Base-by-base conservation (phyloP, 441 rosid species). In the Jatropha podagrica region DNA sequence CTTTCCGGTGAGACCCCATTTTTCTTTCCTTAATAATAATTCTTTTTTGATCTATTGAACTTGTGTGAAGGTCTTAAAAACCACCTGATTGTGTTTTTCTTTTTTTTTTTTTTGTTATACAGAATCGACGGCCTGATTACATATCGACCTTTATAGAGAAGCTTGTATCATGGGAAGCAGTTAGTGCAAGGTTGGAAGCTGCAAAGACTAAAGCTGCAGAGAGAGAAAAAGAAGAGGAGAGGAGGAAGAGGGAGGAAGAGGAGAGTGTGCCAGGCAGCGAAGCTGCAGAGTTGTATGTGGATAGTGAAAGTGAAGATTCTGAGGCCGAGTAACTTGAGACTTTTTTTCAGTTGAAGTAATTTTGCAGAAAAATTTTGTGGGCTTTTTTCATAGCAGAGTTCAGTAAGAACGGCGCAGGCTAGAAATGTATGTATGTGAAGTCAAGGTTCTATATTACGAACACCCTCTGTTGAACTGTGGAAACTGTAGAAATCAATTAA, bases 101-200 rank as follows among this genome's bases (percentile, higher is more conserved):
- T 37, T 18, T 6, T 49, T 55, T 37, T 41, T 72, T 75, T 51
- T 65, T 54, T 67, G 1, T 11, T 44, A 44, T 73, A 54, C 81
- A 93, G 99, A 93, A 85, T 73, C 90, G 82, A 41, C 87, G 97
- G 52, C 86, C 86, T 49, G 91, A 91, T 64, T 93, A 88, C 82
- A 84, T 88, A 81, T 83, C 88, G 9, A 83, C 78, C 60, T 93
- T 86, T 79, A 78, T 91, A 86, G 97, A 87, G 54, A 93, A 86
- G 80, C 91, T 95, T 38, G 97, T 93, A 4, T 95, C 98, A 63
- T 93, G 98, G 99, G 94, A 93, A 78, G 88, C 86, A n/a, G 95
- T 89, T 20, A 85, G 88, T 75, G 67, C 77, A 26, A 89, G 99
- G 75, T 89, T 92, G 18, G 89, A 89, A 76, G 71, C 73, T 74